Base-by-base conservation (phyloP, 108 stramenopile genomes). In the Nitzschia sp. region DNA sequence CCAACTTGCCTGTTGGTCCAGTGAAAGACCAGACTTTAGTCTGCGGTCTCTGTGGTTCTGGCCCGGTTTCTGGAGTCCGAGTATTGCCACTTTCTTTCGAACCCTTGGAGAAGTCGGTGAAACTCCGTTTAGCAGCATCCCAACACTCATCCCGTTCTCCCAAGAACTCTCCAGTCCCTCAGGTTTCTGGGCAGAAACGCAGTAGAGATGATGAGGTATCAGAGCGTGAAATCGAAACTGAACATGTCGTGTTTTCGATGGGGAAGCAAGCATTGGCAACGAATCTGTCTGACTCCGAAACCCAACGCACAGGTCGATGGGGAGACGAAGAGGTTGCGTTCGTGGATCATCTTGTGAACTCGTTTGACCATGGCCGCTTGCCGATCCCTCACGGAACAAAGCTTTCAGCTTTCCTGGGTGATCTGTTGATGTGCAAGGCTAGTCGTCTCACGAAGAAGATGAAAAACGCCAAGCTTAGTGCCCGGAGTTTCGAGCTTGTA, bases 381-480 rank as follows among this genome's bases (percentile, higher is more conserved):
- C 76, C 83, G 8, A 40, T 86, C 2, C 76, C 82, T 12, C 75
- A 89, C 41, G 86, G 84, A 2, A 67, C 82, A 17, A 84, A 83
- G 39, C 64, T 86, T 17, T 83, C 84, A 24, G 78, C 84, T 19
- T 86, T 89, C 56, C 48, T 89, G 29, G 75, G 83, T 43, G 85
- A 85, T 24, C 21, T 84, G 46, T 75, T 89, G 34, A 52, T 83
- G 14, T 89, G 85, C 65, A 81, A 80, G 62, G 69, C 72, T 22
- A 76, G 71, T 50, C 79, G 88, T 25, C 71, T 89, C 29, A 89
- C 88, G 10, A 89, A 89, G 65, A 89, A 89, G 70, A 77, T 86
- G 76, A 89, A 86, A 57, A 79, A 86, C 56, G 85, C 85, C 53
- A 82, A 79, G 63, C 62, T 86, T n/a, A 82, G 81, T 48, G 55